Evolutionary conservation across 495 filamentous ascomycete genomes (phyloP), one percentile per base, ranked within the genome.

Genomic region (Trichoderma asperelloides): DNA sequence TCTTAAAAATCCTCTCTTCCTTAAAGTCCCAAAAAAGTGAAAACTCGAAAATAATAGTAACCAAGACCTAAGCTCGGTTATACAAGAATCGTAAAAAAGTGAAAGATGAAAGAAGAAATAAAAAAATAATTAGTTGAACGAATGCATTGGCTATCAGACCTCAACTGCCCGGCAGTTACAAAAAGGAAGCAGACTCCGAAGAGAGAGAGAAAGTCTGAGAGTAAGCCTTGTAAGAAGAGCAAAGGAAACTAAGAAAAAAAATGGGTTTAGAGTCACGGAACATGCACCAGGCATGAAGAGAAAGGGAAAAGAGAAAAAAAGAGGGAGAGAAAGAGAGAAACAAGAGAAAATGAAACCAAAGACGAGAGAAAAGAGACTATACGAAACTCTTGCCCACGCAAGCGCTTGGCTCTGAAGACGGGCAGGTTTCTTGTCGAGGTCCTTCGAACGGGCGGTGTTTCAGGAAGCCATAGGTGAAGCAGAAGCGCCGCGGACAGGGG

Each of bases 171-270:
- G 16, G 55, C 55, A 60, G 25, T 28, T 30, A 28, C 23, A 27
- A 60, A 6, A 23, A 13, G 16, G n/a, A 15, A 47, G n/a, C 43
- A n/a, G 43, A 15, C n/a, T 15, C 43, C n/a, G n/a, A n/a, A 47
- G 9, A 47, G 43, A 47, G 13, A 13, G 23, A 6, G 55, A 28
- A 2, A 15, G 55, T 60, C 49, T 55, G 49, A 55, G 25, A 25
- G 25, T 9, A 47, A 51, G 18, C 47, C 9, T 25, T 33, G 13
- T 8, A 15, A 60, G 43, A 47, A 47, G n/a, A 11, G 55, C 41
- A 69, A 71, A 73, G 71, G 68, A 41, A 69, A 71, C 73, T 47
- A 71, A 70, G 70, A 70, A 62, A 71, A 73, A 66, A 71, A 72
- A 68, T 57, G 70, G 70, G 69, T 65, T 68, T 72, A 70, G 69